phyloP scores from a whole-genome alignment of 257 asterid genomes.

The Solanum chilense region DNA sequence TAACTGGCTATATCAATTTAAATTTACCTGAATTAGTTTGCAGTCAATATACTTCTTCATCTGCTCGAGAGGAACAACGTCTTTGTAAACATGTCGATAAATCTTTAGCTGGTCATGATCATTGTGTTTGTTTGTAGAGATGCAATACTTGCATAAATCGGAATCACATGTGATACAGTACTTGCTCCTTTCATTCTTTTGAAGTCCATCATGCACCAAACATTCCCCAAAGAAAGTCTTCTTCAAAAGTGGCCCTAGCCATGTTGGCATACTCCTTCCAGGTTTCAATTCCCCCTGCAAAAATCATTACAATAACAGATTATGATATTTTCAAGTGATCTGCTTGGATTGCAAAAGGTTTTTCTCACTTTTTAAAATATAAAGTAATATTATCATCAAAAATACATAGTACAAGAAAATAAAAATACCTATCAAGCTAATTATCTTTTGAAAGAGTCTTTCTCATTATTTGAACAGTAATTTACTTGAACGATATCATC shows the following conservation, averaged over 20 bases:
- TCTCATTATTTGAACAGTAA: neutral
- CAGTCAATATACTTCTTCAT: conserved; percentile 8
- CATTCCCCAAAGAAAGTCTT: conserved; percentile 31
- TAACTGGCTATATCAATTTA: neutral
- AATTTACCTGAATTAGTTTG: conserved; percentile 12
- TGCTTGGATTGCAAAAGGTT: no score
- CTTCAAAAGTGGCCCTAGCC: conserved; percentile 16
- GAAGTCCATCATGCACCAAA: conserved; percentile 1
- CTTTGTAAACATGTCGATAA: conserved; percentile 17
- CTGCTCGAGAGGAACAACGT: conserved; percentile 13
- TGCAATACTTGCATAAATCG: conserved; percentile 23
- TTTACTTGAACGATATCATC: neutral
- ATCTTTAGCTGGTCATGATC: conserved; percentile 7
- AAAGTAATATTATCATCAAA: no score
- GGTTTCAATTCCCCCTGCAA: neutral
- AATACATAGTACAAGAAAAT: no score
- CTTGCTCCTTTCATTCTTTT: conserved; percentile 21
- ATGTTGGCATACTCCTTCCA: neutral
- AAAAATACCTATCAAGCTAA: neutral
- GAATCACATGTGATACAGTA: conserved; percentile 24
- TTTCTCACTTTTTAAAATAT: no score
- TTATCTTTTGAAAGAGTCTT: neutral
- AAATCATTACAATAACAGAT: neutral
- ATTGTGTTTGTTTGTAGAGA: conserved; percentile 3
- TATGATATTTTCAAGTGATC: neutral